phyloP scores from a whole-genome alignment of 768 basidiomycete species.

The Guyanaporus albipodus region DNA sequence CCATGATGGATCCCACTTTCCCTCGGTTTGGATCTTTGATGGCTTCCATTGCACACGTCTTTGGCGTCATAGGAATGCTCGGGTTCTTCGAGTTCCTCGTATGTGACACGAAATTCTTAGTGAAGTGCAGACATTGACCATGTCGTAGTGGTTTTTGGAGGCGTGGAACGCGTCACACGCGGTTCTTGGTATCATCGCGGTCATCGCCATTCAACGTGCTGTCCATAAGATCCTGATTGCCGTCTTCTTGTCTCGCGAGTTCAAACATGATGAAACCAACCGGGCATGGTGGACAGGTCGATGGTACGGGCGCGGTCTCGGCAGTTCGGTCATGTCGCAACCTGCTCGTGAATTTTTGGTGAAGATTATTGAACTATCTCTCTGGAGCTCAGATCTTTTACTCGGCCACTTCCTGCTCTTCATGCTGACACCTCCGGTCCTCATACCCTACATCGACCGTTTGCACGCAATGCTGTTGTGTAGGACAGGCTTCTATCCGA shows the following conservation, averaged over 20 bases:
- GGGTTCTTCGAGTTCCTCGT: slow-evolving; percentile 97
- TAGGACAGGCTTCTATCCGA: slow-evolving; percentile 34
- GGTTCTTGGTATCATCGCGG: slow-evolving; percentile 87
- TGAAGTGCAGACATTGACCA: slow-evolving; percentile 11
- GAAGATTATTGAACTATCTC: slow-evolving; percentile 93
- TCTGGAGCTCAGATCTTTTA: slow-evolving; percentile 95
- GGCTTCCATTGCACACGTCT: slow-evolving; percentile 82
- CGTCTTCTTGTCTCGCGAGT: slow-evolving; percentile 93
- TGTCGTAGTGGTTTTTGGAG: slow-evolving; percentile 84
- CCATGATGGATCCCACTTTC: slow-evolving; percentile 79
- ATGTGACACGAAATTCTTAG: slow-evolving; percentile 29
- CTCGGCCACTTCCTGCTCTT: slow-evolving; percentile 85
- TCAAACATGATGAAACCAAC: slow-evolving; percentile 99
- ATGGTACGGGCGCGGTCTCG: slow-evolving; percentile 95
- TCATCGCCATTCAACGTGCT: slow-evolving; percentile 88
- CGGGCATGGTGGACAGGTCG: slow-evolving; percentile 98
- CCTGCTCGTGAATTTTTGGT: slow-evolving; percentile 96
- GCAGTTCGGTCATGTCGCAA: slow-evolving; percentile 91
- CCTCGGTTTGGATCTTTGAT: slow-evolving; percentile 90
- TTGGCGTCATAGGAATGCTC: slow-evolving; percentile 81
- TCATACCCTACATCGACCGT: slow-evolving; percentile 89
- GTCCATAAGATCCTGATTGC: slow-evolving; percentile 92
- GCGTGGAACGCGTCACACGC: slow-evolving; percentile 90
- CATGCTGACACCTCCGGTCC: slow-evolving; percentile 82
- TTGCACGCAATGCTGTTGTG: slow-evolving; percentile 89